Evolutionary conservation across 2,329 filamentous ascomycete genomes (phyloP), one percentile per base, ranked within the genome.

Genomic region (Pseudocercospora musae): DNA sequence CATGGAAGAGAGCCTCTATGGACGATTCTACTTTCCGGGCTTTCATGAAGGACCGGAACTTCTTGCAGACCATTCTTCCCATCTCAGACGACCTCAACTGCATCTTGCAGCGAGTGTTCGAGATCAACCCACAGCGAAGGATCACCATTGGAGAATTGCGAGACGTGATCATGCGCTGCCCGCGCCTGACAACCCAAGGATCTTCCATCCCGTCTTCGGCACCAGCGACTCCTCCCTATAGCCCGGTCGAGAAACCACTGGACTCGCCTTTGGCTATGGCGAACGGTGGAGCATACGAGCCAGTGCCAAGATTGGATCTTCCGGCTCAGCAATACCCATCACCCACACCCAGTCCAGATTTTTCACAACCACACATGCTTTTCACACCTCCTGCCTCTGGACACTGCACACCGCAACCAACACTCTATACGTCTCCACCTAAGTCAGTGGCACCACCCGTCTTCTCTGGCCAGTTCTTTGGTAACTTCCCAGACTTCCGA

Each of bases 11-110:
- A 76, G 95, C 95, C 65, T 96, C 92, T 11, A 82, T 87, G 70
- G 92, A 96, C 77, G 95, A 99, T 78, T 92, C 92, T 67, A 98
- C 95, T 50, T 99, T 98, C 84, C 87, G 90, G 73, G 93, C 93
- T 59, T 98, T 90, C 79, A 85, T 90, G 70, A 89, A 89, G 81
- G 92, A 92, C 74, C 87, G 87, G 65, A 88, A 89, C 74, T 99
- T 98, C 77, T 81, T 99, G 68, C 90, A 92, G 81, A 90, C 92
- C 66, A 99, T 99, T 71, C 84, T 99, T 61, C 94, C 95, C 21
- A 80, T 99, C 73, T 93, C 95, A 60, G 84, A 91, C 74, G 93
- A 97, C 74, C 84, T 98, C 75, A 93, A 97, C 80, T 83, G 86
- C 74, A 96, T 99, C 67, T 80, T 99, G 71, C 88, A 87, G 69